These are phyloP conservation scores for Ephemerocybe angulata DNA, from an alignment of 768 basidiomycete species.

Conservation along the genomic window DNA sequence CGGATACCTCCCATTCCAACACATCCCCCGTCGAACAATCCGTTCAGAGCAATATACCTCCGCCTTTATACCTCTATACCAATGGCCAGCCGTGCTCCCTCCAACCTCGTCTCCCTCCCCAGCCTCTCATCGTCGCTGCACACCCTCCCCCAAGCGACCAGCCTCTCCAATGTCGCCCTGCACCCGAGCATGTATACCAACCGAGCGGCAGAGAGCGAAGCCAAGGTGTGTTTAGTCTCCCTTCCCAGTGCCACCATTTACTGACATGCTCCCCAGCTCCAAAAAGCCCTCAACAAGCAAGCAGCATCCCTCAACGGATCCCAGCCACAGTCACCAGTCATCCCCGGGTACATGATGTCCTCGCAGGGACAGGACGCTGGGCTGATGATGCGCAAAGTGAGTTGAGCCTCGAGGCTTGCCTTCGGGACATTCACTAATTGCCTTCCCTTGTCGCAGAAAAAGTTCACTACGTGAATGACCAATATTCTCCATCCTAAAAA, in stretches of 20 bases:
- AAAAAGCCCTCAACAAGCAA: conserved; percentile 56
- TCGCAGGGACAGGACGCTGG: conserved; percentile 36
- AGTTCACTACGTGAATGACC: conserved; percentile 11
- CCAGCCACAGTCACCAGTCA: conserved; percentile 18
- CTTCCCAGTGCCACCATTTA: not conserved
- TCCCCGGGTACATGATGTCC: conserved; percentile 32
- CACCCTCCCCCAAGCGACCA: conserved; percentile 68
- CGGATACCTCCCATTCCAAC: conserved; percentile 18
- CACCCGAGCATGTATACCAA: conserved; percentile 70
- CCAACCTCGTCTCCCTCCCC: conserved; percentile 69
- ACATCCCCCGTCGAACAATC: conserved; percentile 13
- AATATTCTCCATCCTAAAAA: not conserved
- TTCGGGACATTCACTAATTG: not conserved
- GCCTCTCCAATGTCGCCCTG: conserved; percentile 59
- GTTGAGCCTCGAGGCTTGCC: conserved; percentile 5
- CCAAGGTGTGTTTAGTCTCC: conserved; percentile 48
- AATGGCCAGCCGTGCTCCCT: conserved; percentile 31
- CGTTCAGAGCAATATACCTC: conserved; percentile 6
- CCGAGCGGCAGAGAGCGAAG: conserved; percentile 68
- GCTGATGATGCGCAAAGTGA: conserved; percentile 55
- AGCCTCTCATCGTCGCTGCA: conserved; percentile 66
- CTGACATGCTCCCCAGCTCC: conserved; percentile 37
- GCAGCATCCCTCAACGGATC: conserved; percentile 33
- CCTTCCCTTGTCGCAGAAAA: conserved; percentile 5
- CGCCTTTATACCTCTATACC: conserved; percentile 12